phyloP scores from a whole-genome alignment of 805 yeast genomes.

The Kluyveromyces aestuarii region DNA sequence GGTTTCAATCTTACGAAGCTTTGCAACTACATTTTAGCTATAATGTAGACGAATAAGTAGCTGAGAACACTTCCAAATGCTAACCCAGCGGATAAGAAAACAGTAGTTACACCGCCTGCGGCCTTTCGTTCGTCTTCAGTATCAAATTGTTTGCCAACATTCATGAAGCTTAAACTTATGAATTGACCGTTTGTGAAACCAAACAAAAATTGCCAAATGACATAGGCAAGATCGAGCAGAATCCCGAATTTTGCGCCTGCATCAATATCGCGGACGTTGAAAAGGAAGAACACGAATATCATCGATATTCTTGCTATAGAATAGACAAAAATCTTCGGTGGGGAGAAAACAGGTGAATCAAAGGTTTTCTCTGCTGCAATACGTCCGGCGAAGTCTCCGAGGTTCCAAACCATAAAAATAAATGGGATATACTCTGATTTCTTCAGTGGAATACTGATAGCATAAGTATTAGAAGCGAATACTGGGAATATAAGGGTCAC shows the following conservation, averaged over 20 bases:
- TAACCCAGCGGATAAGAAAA: constrained; percentile 69
- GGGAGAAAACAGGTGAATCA: constrained; percentile 12
- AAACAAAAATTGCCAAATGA: constrained; percentile 61
- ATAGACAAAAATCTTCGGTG: constrained; percentile 38
- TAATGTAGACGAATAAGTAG: constrained; percentile 46
- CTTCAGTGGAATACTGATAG: constrained; percentile 25
- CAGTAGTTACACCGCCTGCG: constrained; percentile 87
- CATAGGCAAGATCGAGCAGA: constrained; percentile 58
- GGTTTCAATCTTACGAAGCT: neutral
- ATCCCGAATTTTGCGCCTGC: constrained; percentile 23
- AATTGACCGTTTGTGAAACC: constrained; percentile 87
- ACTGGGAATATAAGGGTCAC: constrained; percentile 77
- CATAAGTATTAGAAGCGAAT: constrained; percentile 67
- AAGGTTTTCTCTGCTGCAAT: constrained; percentile 43
- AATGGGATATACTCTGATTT: constrained; percentile 56
- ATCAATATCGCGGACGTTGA: constrained; percentile 44
- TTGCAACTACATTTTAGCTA: constrained; percentile 2
- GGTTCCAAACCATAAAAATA: constrained; percentile 77
- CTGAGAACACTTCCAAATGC: constrained; percentile 72
- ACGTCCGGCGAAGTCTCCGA: constrained; percentile 81
- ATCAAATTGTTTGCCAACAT: constrained; percentile 50
- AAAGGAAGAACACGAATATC: constrained; percentile 63
- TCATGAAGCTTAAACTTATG: constrained; percentile 72
- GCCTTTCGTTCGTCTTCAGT: constrained; percentile 71
- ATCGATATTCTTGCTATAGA: constrained; percentile 48